Evolutionary conservation across 176 grass and related monocot species (phyloP), one percentile per base, ranked within the genome.

Genomic region (Phoenix dactylifera): DNA sequence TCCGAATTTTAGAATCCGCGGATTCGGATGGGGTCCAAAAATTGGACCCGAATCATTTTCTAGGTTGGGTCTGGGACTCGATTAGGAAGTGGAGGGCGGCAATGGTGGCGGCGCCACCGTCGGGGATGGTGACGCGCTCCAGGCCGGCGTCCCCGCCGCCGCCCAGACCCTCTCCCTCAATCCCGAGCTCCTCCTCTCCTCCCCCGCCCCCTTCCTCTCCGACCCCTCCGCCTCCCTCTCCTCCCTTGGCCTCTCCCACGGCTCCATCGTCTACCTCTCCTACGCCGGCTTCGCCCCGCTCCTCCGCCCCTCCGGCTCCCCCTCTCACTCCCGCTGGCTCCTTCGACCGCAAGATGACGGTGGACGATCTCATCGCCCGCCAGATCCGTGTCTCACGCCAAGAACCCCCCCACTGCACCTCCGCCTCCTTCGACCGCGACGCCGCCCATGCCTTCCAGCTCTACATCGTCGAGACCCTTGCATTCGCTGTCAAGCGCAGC

Each of bases 301-400:
- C 66, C 51, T 17, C 68, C 81, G 50, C 49, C 1, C 63, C 24
- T 3, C 56, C 60, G 16, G 68, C 85, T 2, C 72, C 74, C 1
- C 91, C 79, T 4, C 79, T 91, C 44, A 49, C 55, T 25, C 60
- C 74, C 15, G 82, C 84, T 0, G 82, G 89, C 49, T 89, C 81
- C 59, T 94, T 94, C 50, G 84, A 81, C 10, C 74, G 26, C 63
- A 98, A 85, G n/a, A 98, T 98, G 93, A 98, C 93, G 26, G 88
- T 98, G 64, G 93, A 92, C 6, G 84, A 98, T 48, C 87, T 98
- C 58, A 82, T 98, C 74, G 87, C 93, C 18, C 84, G 93, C 50
- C 87, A 92, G 73, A 85, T 98, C 87, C 93, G 87, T 63, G 82
- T 98, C 81, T 78, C 87, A 4, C 78, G 76, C 32, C 93, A 92